Evolutionary conservation across 352 stramenopile genomes (phyloP).

Genomic region (Phytophthora lateralis): DNA sequence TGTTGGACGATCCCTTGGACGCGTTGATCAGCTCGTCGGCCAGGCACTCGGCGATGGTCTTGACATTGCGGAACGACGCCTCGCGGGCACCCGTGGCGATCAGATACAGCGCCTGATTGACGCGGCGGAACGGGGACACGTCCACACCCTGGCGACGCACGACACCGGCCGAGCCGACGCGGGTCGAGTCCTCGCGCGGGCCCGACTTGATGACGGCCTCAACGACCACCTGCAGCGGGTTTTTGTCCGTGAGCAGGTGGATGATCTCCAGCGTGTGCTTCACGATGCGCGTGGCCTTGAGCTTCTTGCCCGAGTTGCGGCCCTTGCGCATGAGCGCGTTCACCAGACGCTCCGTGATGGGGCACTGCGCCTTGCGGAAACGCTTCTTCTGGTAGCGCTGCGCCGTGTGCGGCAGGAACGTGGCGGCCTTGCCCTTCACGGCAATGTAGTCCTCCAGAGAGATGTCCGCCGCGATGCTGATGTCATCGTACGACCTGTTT

Average conservation of each 20-base stretch:
- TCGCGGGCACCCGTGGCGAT: constrained; percentile 97
- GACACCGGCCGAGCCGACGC: constrained; percentile 98
- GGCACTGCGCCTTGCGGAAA: constrained; percentile 99
- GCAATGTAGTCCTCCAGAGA: constrained; percentile 99
- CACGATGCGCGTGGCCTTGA: constrained; percentile 98
- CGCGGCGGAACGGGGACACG: constrained; percentile 98
- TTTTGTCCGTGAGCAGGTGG: constrained; percentile 99
- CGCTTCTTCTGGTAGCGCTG: constrained; percentile 99
- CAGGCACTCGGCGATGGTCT: constrained; percentile 99
- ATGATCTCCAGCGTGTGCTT: constrained; percentile 99
- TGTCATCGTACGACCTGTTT: constrained; percentile 97
- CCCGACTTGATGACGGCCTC: constrained; percentile 94
- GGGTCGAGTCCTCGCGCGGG: constrained; percentile 99
- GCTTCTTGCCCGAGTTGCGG: constrained; percentile 99
- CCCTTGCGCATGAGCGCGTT: constrained; percentile 99
- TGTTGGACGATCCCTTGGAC: constrained; percentile 99
- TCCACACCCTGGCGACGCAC: constrained; percentile 99
- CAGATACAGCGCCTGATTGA: constrained; percentile 99
- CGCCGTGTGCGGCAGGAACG: constrained; percentile 99
- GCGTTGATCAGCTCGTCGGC: constrained; percentile 99
- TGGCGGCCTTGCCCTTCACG: constrained; percentile 97
- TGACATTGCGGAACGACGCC: constrained; percentile 99
- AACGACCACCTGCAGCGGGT: constrained; percentile 98
- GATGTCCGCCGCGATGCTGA: constrained; percentile 97
- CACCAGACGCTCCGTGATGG: constrained; percentile 98